These are phyloP conservation scores for Vachellia pachyceras DNA, from an alignment of 306 rosid genomes.

Conservation along the genomic window DNA sequence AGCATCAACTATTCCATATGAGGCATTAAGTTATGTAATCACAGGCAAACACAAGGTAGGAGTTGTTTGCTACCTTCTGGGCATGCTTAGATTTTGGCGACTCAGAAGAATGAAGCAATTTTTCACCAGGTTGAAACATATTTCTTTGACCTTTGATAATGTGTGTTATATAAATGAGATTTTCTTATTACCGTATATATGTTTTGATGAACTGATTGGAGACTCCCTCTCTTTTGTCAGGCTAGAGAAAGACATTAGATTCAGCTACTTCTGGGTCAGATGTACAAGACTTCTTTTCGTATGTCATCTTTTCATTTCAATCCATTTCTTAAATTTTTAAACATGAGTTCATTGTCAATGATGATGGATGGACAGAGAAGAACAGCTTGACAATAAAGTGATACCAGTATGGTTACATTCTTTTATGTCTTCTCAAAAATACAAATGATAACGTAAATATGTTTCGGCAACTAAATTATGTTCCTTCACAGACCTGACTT, in stretches of 20 bases:
- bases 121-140: slow-evolving; percentile 69
- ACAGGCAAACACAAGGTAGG: slow-evolving; percentile 63
- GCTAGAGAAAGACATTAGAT: slow-evolving; percentile 97
- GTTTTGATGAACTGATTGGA: not conserved
- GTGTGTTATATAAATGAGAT: not conserved
- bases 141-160: not conserved
- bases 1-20: slow-evolving; percentile 88
- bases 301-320: slow-evolving; percentile 39
- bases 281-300: slow-evolving; percentile 86
- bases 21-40: slow-evolving; percentile 51
- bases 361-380: not conserved
- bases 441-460: not conserved
- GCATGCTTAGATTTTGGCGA: slow-evolving; percentile 88
- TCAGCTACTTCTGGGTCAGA: slow-evolving; percentile 85
- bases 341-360: not conserved
- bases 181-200: not conserved
- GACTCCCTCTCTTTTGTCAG: slow-evolving; percentile 41
- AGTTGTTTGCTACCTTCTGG: slow-evolving; percentile 65
- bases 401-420: not conserved
- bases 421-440: not conserved
- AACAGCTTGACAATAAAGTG: not conserved
- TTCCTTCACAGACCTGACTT: not conserved
- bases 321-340: not conserved
- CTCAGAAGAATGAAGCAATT: slow-evolving; percentile 75
- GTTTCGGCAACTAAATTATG: not conserved